Conservation (phyloP, 1,284 basidiomycete genomes). For the Pascua sp. region DNA sequence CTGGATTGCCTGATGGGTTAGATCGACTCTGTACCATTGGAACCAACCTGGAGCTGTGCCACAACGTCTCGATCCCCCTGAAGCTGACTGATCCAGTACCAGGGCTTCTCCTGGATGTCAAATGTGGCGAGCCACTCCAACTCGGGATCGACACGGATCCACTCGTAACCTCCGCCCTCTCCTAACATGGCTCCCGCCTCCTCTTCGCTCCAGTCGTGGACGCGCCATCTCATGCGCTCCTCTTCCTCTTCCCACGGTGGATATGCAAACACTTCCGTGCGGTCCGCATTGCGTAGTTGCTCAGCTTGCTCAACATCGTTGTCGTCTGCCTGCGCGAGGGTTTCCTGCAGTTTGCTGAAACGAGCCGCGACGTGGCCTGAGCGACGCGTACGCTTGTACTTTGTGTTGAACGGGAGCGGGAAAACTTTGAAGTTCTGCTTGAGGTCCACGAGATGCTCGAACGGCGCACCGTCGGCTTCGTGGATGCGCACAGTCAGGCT, state of each 20-base stretch:
- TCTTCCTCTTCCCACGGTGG: constrained; percentile 88
- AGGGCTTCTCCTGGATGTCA: constrained; percentile 92
- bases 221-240: constrained; percentile 90
- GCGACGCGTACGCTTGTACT: constrained; percentile 93
- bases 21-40: neutral
- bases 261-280: constrained; percentile 76
- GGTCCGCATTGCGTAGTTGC: constrained; percentile 73
- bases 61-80: constrained; percentile 97
- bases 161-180: constrained; percentile 74
- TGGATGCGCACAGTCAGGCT: constrained; percentile 99
- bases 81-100: constrained; percentile 98
- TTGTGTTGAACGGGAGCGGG: constrained; percentile 99
- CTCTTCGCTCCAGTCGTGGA: constrained; percentile 96
- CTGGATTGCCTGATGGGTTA: constrained; percentile 65
- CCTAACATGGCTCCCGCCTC: constrained; percentile 89
- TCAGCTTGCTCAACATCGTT: constrained; percentile 83
- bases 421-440: constrained; percentile 81
- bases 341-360: constrained; percentile 73
- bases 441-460: constrained; percentile 96
- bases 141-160: constrained; percentile 98
- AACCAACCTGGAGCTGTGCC: constrained; percentile 83
- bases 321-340: constrained; percentile 85
- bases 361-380: constrained; percentile 70
- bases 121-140: constrained; percentile 96
- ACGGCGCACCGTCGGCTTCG: constrained; percentile 97